Evolutionary conservation across 345 rosid genomes (phyloP).

Genomic region (Raphanus raphanistrum): DNA sequence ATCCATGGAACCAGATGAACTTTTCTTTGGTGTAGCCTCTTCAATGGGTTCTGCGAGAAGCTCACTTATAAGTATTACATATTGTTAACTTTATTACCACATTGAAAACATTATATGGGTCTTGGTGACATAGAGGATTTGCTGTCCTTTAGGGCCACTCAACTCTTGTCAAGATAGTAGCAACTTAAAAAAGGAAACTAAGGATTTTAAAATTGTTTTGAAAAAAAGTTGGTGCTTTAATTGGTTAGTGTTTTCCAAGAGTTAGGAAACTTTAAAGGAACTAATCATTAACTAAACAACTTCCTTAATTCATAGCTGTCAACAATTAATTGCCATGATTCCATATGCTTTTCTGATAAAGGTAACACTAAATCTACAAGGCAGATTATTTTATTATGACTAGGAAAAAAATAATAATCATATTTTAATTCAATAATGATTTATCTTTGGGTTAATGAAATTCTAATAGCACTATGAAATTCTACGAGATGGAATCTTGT

Average conservation of each 20-base stretch:
- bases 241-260: constrained; percentile 4
- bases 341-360: constrained; percentile 5
- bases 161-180: background rate
- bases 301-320: constrained; percentile 29
- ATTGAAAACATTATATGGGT: background rate
- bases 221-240: constrained; percentile 3
- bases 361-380: constrained; percentile 8
- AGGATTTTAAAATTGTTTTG: background rate
- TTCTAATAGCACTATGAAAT: background rate
- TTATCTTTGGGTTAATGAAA: background rate
- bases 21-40: constrained; percentile 53
- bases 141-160: background rate
- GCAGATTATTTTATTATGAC: background rate
- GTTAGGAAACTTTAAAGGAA: constrained; percentile 8
- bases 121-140: background rate
- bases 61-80: constrained; percentile 11
- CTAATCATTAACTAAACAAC: constrained; percentile 13
- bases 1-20: constrained; percentile 61
- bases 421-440: background rate
- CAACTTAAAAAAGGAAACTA: background rate
- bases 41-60: constrained; percentile 60
- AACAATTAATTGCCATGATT: constrained; percentile 26
- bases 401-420: background rate
- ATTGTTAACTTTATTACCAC: background rate
- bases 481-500: background rate